These are phyloP conservation scores for Arachis monticola DNA, from an alignment of 331 rosid genomes.

Conservation along the genomic window DNA sequence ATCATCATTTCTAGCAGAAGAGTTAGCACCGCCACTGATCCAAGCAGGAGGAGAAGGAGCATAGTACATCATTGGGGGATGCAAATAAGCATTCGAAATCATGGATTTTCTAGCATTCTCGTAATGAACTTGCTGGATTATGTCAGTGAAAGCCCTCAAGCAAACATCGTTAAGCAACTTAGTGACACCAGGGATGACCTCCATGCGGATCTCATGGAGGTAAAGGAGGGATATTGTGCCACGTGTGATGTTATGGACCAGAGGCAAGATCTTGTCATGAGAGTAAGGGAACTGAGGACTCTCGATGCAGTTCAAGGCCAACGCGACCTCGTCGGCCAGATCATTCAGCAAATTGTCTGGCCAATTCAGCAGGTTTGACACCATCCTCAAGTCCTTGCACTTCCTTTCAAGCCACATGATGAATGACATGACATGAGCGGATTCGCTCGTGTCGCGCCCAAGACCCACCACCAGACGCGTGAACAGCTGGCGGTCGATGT, in stretches of 20 bases:
- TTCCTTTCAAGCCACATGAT: constrained; percentile 66
- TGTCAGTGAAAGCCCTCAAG: constrained; percentile 54
- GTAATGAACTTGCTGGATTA: constrained; percentile 35
- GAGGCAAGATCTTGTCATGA: constrained; percentile 34
- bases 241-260: constrained; percentile 43
- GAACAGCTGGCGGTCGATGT: constrained; percentile 62
- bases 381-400: constrained; percentile 23
- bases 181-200: constrained; percentile 32
- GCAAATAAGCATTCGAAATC: neutral
- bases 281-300: constrained; percentile 24
- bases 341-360: constrained; percentile 38
- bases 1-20: constrained; percentile 15
- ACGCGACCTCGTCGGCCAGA: constrained; percentile 48
- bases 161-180: constrained; percentile 46
- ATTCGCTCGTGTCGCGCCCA: constrained; percentile 43
- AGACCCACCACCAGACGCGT: constrained; percentile 50
- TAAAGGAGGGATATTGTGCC: constrained; percentile 37
- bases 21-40: neutral
- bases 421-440: constrained; percentile 58
- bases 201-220: constrained; percentile 46
- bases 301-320: constrained; percentile 49
- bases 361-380: constrained; percentile 43
- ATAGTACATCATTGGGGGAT: neutral
- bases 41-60: neutral
- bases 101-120: neutral